Evolutionary conservation across 768 basidiomycete species (phyloP), one percentile per base, ranked within the genome.

Genomic region (Pulveroboletus sp.): DNA sequence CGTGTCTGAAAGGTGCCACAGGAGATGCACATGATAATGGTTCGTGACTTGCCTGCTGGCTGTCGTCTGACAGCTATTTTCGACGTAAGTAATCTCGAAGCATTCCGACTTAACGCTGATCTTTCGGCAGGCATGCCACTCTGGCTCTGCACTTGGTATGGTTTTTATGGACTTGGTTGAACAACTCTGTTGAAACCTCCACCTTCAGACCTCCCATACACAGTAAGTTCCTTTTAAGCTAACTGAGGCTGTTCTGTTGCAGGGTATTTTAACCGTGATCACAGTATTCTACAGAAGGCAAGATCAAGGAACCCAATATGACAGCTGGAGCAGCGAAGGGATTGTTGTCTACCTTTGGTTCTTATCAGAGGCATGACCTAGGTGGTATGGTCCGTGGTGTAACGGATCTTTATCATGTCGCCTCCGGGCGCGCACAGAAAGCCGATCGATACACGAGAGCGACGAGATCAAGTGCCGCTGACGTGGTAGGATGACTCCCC

Each of bases 251-350:
- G 24, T 27, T 43, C 24, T 23, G 13, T 5, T 47, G 24, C 7
- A 17, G 36, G 32, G 29, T 30, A 4, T 17, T 12, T 36, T 48
- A 23, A 47, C 19, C 43, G 13, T 49, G 31, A 45, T 45, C 39
- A 29, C 53, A 89, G 83, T 97, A 97, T 70, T 92, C 92, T 19
- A 95, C 93, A 7, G 92, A 97, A 71, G 93, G 93, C 42, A 93
- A 90, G 63, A 71, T 97, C 64, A 96, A 97, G 68, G 93, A 96
- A 64, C 93, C 94, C 29, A 94, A 96, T 63, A 71, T 93, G 14
- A 83, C 84, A 11, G 78, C 84, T 9, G 93, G 90, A 63, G 93
- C 94, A 5, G 93, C 93, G 0, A 82, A 89, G 62, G 91, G 90
- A 8, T 72, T 96, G 5, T 65, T 95, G n/a, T 78, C 80, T 20